Evolutionary conservation across 1,139 yeast species (phyloP).

Genomic region (Lodderomyces pseudojiufengensis): DNA sequence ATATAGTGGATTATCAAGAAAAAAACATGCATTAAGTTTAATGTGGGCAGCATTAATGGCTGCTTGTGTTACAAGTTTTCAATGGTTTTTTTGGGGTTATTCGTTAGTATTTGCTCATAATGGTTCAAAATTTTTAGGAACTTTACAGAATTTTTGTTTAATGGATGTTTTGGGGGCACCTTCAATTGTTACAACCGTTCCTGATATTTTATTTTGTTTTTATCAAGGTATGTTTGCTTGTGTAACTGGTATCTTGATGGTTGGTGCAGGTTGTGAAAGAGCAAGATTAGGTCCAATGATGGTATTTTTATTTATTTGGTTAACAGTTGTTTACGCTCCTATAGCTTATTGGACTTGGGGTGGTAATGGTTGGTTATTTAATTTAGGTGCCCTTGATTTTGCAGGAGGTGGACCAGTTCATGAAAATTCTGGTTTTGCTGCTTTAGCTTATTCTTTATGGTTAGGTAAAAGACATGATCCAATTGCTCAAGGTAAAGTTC

Average conservation of each 20-base stretch:
- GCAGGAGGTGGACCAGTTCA: constrained; percentile 99
- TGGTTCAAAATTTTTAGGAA: constrained; percentile 69
- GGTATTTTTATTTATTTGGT: constrained; percentile 89
- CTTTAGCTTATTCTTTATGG: constrained; percentile 84
- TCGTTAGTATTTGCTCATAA: constrained; percentile 81
- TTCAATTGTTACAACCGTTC: constrained; percentile 60
- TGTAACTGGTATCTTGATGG: constrained; percentile 86
- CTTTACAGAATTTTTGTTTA: constrained; percentile 73
- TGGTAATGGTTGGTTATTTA: constrained; percentile 79
- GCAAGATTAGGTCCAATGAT: constrained; percentile 97
- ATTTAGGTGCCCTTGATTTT: constrained; percentile 83
- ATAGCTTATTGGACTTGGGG: constrained; percentile 98
- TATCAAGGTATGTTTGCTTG: constrained; percentile 97
- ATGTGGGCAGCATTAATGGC: constrained; percentile 96
- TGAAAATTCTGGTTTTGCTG: constrained; percentile 91
- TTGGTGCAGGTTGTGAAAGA: constrained; percentile 97
- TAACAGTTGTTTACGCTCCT: constrained; percentile 95
- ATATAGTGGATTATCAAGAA: constrained; percentile 87
- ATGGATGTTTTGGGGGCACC: constrained; percentile 82
- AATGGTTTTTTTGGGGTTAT: constrained; percentile 98
- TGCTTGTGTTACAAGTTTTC: constrained; percentile 74
- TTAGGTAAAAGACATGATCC: constrained; percentile 93
- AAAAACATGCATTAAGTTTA: constrained; percentile 85
- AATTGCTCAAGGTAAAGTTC: constrained; percentile 62
- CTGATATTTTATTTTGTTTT: constrained; percentile 83